These are phyloP conservation scores for Orbilia blumenaviensis DNA, from an alignment of 2,329 filamentous ascomycete genomes.

Conservation along the genomic window DNA sequence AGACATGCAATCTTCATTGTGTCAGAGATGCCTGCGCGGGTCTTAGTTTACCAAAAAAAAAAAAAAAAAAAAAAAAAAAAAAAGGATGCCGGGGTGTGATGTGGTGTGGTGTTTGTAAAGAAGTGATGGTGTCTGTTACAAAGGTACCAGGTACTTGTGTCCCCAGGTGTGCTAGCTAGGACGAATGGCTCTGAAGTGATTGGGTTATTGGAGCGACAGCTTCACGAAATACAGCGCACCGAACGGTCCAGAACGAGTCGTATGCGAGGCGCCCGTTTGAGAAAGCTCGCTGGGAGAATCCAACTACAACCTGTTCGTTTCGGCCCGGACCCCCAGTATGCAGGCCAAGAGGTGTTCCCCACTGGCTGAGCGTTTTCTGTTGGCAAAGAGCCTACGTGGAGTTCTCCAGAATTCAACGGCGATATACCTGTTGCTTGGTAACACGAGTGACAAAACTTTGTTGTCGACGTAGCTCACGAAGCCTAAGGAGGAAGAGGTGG, in stretches of 20 bases:
- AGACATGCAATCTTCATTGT: constrained; percentile 64
- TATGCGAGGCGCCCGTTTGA: constrained; percentile 34
- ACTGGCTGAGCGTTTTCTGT: constrained; percentile 47
- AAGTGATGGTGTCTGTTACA: constrained; percentile 14
- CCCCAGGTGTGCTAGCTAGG: background rate
- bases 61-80: background rate
- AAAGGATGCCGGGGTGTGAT: constrained; percentile 19
- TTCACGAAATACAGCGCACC: constrained; percentile 16
- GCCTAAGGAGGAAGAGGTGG: constrained; percentile 1
- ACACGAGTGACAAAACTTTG: constrained; percentile 14
- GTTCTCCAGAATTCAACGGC: constrained; percentile 45
- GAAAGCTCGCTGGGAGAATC: constrained; percentile 30
- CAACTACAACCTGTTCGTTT: constrained; percentile 50
- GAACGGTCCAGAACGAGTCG: constrained; percentile 47
- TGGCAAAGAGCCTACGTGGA: constrained; percentile 14
- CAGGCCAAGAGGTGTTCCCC: constrained; percentile 46
- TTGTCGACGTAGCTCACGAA: constrained; percentile 1
- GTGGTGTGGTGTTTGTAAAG: background rate
- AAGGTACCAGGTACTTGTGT: constrained; percentile 49
- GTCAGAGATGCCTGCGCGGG: constrained; percentile 31
- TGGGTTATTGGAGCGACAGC: constrained; percentile 11
- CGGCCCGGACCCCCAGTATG: constrained; percentile 44
- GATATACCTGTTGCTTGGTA: constrained; percentile 39
- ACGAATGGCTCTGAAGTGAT: constrained; percentile 15
- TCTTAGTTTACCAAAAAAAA: constrained; percentile 23